Evolutionary conservation across 257 asterid species (phyloP).

Genomic region (Leonotis leonurus): DNA sequence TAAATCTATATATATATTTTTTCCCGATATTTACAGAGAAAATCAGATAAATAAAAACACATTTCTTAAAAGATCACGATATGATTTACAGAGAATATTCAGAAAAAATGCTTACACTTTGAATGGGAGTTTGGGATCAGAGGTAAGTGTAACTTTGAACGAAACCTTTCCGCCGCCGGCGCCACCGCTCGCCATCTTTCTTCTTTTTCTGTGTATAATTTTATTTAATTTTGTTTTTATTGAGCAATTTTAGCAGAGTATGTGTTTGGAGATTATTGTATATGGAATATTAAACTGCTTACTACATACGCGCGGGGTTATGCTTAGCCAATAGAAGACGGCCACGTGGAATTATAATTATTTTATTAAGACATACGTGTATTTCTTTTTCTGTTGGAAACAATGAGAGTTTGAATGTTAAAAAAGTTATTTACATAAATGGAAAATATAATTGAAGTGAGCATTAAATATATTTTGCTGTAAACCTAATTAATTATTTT

Average conservation of each 20-base stretch:
- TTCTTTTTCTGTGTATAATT: background rate
- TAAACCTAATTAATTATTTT: too few species aligned
- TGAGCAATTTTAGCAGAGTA: background rate
- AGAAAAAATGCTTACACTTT: conserved; percentile 59
- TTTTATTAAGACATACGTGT: background rate
- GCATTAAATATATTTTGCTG: background rate
- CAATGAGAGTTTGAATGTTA: background rate
- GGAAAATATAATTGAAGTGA: background rate
- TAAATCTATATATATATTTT: conserved; percentile 42
- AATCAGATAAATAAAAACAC: background rate
- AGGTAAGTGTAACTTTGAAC: conserved; percentile 85
- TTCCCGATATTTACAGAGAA: background rate
- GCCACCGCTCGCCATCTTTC: conserved; percentile 72
- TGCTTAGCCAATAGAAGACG: background rate
- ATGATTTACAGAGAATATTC: background rate
- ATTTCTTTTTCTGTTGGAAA: background rate
- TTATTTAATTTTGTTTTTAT: background rate
- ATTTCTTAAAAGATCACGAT: background rate
- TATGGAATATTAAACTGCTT: conserved; percentile 18
- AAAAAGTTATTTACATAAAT: background rate
- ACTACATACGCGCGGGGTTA: conserved; percentile 19
- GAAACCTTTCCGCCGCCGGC: conserved; percentile 86
- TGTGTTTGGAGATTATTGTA: background rate
- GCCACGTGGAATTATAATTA: conserved; percentile 10
- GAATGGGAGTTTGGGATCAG: conserved; percentile 98